A percentile compares a stretch with the other conserved stretches of the same genome.
Conservation (phyloP, 352 stramenopile species). For the Elongisporangium prolatum region DNA sequence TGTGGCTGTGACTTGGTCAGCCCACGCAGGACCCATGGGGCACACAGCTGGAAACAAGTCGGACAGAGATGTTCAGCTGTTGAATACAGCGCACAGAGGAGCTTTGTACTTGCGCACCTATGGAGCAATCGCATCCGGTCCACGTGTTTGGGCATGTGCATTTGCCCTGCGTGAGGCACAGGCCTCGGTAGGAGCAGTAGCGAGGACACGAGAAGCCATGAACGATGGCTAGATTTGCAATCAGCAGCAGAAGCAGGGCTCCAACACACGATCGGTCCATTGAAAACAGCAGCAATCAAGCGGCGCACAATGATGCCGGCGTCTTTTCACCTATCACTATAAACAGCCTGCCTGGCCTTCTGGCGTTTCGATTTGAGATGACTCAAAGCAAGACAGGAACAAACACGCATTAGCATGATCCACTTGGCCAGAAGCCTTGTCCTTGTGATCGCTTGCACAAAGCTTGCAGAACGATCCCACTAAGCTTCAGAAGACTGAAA, state of each 20-base stretch:
- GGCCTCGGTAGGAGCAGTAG: slow-evolving; percentile 63
- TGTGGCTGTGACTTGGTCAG: slow-evolving; percentile 43
- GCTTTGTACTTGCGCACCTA: slow-evolving; percentile 16
- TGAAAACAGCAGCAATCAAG: background rate
- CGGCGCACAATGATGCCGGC: background rate
- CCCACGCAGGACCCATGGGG: slow-evolving; percentile 62
- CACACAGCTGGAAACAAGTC: slow-evolving; percentile 33
- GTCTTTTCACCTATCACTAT: background rate
- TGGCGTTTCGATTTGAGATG: background rate
- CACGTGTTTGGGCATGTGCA: slow-evolving; percentile 46
- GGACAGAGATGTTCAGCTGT: background rate
- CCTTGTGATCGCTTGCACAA: background rate
- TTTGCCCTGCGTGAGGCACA: slow-evolving; percentile 51
- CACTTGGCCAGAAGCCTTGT: too few species aligned
- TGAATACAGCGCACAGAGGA: background rate
- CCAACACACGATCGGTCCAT: background rate
- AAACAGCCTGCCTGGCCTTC: background rate
- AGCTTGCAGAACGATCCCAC: background rate
- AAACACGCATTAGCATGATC: too few species aligned
- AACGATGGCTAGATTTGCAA: background rate
- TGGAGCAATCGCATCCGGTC: slow-evolving; percentile 54
- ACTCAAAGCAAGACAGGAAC: background rate
- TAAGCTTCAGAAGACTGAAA: background rate
- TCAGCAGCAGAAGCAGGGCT: background rate
- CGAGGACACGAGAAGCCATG: slow-evolving; percentile 52